Evolutionary conservation across 768 basidiomycete genomes (phyloP).

Genomic region (Sarcomyxa edulis): DNA sequence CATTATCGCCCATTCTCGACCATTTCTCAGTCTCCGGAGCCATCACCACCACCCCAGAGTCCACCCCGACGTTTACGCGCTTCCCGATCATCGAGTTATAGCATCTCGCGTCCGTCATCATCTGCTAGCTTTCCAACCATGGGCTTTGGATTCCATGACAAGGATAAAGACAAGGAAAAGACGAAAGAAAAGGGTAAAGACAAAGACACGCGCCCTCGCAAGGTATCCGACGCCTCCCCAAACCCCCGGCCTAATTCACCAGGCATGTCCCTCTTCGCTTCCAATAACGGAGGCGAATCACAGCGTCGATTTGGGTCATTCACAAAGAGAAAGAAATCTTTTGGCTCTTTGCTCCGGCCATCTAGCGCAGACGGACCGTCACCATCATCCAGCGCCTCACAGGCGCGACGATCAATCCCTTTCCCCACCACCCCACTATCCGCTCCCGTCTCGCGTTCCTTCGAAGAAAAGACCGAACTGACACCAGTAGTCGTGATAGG

Average conservation of each 20-base stretch:
- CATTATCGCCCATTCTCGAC: no score
- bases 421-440: constrained; percentile 2
- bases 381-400: constrained; percentile 2
- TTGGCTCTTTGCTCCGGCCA: constrained; percentile 25
- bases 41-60: no score
- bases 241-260: background rate
- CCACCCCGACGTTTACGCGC: no score
- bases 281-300: constrained; percentile 12
- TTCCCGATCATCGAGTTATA: no score
- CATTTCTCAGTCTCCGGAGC: no score
- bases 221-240: background rate
- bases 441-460: background rate
- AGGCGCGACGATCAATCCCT: no score
- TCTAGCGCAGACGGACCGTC: constrained; percentile 8
- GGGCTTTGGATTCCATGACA: constrained; percentile 7
- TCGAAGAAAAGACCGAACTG: background rate
- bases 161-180: constrained; percentile 5
- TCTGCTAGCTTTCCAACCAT: constrained; percentile 5
- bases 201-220: constrained; percentile 3
- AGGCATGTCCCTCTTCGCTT: constrained; percentile 1
- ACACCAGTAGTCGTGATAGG: constrained; percentile 17
- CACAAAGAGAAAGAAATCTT: constrained; percentile 35
- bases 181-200: background rate
- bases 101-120: no score
- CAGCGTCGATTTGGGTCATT: no score